Percentiles rank a stretch among this genome's conserved stretches.
Evolutionary conservation across 225 moss, liverwort and hornwort species (phyloP).

Genomic region (Thuidium tamariscinum): DNA sequence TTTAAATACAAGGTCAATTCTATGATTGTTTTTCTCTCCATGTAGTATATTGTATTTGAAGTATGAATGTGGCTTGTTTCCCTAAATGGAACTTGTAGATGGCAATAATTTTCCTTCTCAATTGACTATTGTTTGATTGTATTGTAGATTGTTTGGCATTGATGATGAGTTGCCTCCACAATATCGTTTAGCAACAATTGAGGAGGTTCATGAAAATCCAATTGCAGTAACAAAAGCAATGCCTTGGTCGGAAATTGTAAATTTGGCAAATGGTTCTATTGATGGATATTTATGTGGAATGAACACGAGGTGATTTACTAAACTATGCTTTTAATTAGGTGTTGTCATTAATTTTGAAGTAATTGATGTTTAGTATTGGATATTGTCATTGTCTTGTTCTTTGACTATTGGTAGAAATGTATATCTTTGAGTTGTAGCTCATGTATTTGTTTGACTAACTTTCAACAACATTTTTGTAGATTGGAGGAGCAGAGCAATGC

Average conservation of each 20-base stretch:
- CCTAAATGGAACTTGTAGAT: fast-evolving
- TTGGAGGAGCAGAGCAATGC: not conserved
- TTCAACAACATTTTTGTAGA: not conserved
- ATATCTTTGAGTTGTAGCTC: not conserved
- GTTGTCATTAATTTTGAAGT: not conserved
- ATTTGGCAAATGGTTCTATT: not conserved
- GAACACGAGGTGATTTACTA: not conserved
- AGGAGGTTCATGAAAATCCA: not conserved
- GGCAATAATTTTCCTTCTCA: not conserved
- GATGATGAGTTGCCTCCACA: not conserved
- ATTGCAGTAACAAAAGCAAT: fast-evolving
- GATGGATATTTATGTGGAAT: not conserved
- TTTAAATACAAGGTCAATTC: too few species aligned
- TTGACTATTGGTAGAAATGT: not conserved
- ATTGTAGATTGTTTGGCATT: not conserved
- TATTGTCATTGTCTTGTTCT: too few species aligned
- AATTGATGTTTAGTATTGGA: not conserved
- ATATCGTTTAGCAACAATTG: fast-evolving
- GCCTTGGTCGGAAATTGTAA: not conserved
- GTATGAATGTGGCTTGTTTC: not conserved
- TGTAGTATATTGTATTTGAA: not conserved
- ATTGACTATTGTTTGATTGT: not conserved
- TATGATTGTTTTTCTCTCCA: not conserved
- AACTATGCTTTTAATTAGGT: not conserved
- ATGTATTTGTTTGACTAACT: not conserved